phyloP scores from a whole-genome alignment of 2,329 filamentous ascomycete genomes.

The Aspergillus latus region DNA sequence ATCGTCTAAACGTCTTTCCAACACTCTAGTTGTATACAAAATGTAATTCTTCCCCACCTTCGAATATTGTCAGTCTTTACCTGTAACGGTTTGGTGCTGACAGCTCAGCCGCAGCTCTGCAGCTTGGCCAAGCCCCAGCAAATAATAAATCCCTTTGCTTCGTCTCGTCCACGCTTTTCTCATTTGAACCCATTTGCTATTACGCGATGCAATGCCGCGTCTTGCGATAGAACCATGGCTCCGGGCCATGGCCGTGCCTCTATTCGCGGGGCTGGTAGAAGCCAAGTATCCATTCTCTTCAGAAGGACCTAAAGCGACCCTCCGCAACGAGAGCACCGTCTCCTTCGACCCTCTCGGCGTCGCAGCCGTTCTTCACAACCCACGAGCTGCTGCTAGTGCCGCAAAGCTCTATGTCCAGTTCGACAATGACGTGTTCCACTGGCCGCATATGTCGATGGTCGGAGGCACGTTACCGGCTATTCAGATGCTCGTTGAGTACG shows the following conservation, averaged over 20 bases:
- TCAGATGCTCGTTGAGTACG: conserved; percentile 33
- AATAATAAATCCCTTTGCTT: not conserved
- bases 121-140: not conserved
- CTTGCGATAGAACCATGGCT: conserved; percentile 4
- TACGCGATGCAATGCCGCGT: conserved; percentile 3
- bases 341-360: conserved; percentile 38
- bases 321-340: conserved; percentile 20
- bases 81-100: not conserved
- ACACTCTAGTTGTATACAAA: too few species aligned
- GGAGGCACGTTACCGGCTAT: conserved; percentile 32
- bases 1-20: too few species aligned
- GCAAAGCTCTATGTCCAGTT: conserved; percentile 32
- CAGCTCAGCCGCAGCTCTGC: not conserved
- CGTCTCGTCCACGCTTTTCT: not conserved
- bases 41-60: not conserved
- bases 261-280: conserved; percentile 6
- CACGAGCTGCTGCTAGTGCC: conserved; percentile 31
- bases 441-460: conserved; percentile 37
- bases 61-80: not conserved
- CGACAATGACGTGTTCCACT: conserved; percentile 28
- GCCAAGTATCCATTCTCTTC: conserved; percentile 19
- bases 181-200: not conserved
- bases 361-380: conserved; percentile 33
- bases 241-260: conserved; percentile 5
- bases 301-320: conserved; percentile 15